Evolutionary conservation across 1,284 basidiomycete species (phyloP), one percentile per base, ranked within the genome.

Genomic region (Ganoderma lucidum): DNA sequence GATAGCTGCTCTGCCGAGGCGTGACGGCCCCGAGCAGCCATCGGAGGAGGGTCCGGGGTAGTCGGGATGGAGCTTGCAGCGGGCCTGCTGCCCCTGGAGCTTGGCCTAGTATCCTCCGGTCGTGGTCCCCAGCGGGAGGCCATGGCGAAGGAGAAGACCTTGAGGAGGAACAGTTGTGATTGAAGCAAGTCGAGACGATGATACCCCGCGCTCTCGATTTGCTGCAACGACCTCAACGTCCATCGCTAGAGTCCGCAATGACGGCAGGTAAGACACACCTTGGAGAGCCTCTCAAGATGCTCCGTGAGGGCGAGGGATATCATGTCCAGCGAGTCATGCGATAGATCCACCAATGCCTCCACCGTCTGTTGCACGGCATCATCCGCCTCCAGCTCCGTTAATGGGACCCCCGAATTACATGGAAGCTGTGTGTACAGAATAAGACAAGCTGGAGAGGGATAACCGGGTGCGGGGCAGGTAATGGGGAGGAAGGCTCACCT

Each of bases 121-220:
- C 81, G 84, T 75, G 82, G 76, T 30, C 79, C 81, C 93, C 93
- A 96, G 60, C 94, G 91, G 30, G 93, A 90, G 14, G 93, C 89
- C 84, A 98, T 88, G 71, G 88, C 89, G 77, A 87, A 86, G 44
- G 92, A 88, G 23, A 98, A 82, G 53, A 97, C 90, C 81, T 97
- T 96, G 74, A 98, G 86, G 39, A 98, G 82, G 76, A 96, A 96
- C 1, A 98, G 85, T 79, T 97, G 95, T 0, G 96, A 97, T 77
- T 97, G 95, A 9, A 97, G 86, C 63, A 93, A 87, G 71, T 95
- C 92, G 32, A 93, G 84, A 0, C 90, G 85, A 69, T 87, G 83
- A 69, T 86, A 84, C 61, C 86, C 85, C 51, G 82, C 81, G 35
- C 78, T 71, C 74, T 90, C 87, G 66, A 85, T 82, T 83, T 88